These are phyloP conservation scores for Scedosporium dehoogii DNA, from an alignment of 2,329 filamentous ascomycete genomes.

Conservation along the genomic window DNA sequence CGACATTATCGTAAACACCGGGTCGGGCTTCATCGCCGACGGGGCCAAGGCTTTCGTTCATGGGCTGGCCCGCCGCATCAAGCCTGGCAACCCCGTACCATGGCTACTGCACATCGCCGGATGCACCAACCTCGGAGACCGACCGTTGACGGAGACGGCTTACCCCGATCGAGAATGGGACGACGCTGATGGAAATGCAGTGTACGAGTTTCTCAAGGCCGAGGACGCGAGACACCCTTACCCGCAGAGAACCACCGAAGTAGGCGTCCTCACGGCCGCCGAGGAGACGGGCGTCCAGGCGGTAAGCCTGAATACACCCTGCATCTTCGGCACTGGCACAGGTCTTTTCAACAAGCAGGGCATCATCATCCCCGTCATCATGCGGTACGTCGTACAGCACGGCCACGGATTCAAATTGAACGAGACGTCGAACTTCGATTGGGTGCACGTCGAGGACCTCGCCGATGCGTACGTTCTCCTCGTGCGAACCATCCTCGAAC, in stretches of 20 bases:
- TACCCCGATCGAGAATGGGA: conserved; percentile 9
- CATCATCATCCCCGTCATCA: conserved; percentile 6
- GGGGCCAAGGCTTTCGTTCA: conserved; percentile 9
- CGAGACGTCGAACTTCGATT: conserved; percentile 10
- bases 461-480: conserved; percentile 9
- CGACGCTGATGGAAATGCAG: conserved; percentile 7
- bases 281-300: conserved; percentile 10
- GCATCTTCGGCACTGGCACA: conserved; percentile 9
- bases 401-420: conserved; percentile 10
- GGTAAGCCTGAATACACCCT: conserved; percentile 6
- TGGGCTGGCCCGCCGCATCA: not conserved
- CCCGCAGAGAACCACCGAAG: conserved; percentile 9
- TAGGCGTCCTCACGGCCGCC: conserved; percentile 7
- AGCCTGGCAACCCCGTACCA: not conserved
- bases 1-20: conserved; percentile 10
- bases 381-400: conserved; percentile 6
- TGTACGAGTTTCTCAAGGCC: conserved; percentile 9
- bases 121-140: conserved; percentile 10
- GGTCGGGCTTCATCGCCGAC: conserved; percentile 7
- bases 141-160: conserved; percentile 5
- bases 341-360: conserved; percentile 10
- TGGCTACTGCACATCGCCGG: conserved; percentile 10
- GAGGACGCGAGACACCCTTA: conserved; percentile 7
- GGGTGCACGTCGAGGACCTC: conserved; percentile 11
- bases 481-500: conserved; percentile 7